Percentiles rank a stretch among this genome's conserved stretches.
phyloP scores from a whole-genome alignment of 805 yeast species.

The Candida argentea region DNA sequence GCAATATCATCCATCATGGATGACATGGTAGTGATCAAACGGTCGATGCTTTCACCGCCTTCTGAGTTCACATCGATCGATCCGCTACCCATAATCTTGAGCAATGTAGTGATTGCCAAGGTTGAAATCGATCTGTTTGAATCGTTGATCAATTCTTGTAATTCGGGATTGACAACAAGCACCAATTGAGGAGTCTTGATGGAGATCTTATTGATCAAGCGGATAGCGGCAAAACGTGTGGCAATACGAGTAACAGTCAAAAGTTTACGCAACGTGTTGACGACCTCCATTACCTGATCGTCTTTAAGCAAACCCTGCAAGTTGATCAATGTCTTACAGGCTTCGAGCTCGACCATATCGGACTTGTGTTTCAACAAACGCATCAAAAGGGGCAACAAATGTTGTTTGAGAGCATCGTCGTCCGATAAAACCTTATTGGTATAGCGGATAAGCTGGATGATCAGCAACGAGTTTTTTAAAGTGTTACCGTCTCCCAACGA shows the following conservation, averaged over 20 bases:
- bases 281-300: slow-evolving; percentile 60
- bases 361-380: slow-evolving; percentile 70
- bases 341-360: slow-evolving; percentile 88
- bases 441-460: slow-evolving; percentile 76
- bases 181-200: slow-evolving; percentile 70
- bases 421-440: slow-evolving; percentile 63
- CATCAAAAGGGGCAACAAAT: slow-evolving; percentile 54
- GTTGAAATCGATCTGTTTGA: slow-evolving; percentile 88
- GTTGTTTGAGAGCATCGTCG: slow-evolving; percentile 52
- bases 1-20: slow-evolving; percentile 87
- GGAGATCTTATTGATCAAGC: slow-evolving; percentile 80
- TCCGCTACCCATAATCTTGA: slow-evolving; percentile 85
- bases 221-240: slow-evolving; percentile 86
- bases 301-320: slow-evolving; percentile 45
- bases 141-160: slow-evolving; percentile 82
- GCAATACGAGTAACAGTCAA: slow-evolving; percentile 83
- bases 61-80: slow-evolving; percentile 22
- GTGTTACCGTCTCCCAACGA: slow-evolving; percentile 53
- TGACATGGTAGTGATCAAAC: slow-evolving; percentile 78
- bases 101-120: slow-evolving; percentile 89
- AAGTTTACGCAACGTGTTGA: slow-evolving; percentile 64
- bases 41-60: slow-evolving; percentile 62
- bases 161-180: slow-evolving; percentile 70
- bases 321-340: slow-evolving; percentile 63
- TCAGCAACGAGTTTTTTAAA: slow-evolving; percentile 73